Evolutionary conservation across 139 green algal species (phyloP).

Genomic region (Asterochloris erici): DNA sequence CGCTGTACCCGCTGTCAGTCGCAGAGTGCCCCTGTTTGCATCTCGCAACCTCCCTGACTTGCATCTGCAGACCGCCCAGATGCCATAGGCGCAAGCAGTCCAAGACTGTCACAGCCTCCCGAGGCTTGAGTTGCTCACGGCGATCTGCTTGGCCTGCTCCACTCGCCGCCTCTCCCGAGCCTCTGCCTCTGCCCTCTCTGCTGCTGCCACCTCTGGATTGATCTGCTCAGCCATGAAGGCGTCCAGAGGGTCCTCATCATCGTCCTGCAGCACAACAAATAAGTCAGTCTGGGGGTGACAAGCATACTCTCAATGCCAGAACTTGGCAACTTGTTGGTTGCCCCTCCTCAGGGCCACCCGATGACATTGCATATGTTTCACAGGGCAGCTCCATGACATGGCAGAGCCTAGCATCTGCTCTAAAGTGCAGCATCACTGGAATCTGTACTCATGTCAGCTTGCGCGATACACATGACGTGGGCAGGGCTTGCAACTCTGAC

Average conservation of each 20-base stretch:
- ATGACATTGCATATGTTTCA: not conserved
- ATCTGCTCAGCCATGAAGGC: slow-evolving; percentile 83
- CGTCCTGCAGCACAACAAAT: slow-evolving; percentile 10
- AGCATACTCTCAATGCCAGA: not conserved
- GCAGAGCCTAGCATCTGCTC: not conserved
- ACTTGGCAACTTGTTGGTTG: not conserved
- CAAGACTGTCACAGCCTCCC: too few species aligned
- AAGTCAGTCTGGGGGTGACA: not conserved
- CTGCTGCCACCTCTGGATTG: slow-evolving; percentile 62
- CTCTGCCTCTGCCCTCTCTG: slow-evolving; percentile 49
- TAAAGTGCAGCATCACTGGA: not conserved
- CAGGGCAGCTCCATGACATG: not conserved
- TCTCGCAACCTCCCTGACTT: too few species aligned
- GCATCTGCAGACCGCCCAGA: too few species aligned
- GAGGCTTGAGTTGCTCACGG: slow-evolving; percentile 10
- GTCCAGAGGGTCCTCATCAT: slow-evolving; percentile 75
- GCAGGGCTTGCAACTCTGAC: too few species aligned
- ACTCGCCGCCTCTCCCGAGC: slow-evolving; percentile 45
- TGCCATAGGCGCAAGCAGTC: too few species aligned
- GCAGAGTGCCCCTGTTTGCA: too few species aligned
- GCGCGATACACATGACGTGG: too few species aligned
- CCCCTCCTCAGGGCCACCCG: not conserved
- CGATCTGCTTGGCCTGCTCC: slow-evolving; percentile 38
- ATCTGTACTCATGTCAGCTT: too few species aligned
- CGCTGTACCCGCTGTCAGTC: too few species aligned